Base-by-base conservation (phyloP, 495 filamentous ascomycete species). In the Hypoxylon rickii region DNA sequence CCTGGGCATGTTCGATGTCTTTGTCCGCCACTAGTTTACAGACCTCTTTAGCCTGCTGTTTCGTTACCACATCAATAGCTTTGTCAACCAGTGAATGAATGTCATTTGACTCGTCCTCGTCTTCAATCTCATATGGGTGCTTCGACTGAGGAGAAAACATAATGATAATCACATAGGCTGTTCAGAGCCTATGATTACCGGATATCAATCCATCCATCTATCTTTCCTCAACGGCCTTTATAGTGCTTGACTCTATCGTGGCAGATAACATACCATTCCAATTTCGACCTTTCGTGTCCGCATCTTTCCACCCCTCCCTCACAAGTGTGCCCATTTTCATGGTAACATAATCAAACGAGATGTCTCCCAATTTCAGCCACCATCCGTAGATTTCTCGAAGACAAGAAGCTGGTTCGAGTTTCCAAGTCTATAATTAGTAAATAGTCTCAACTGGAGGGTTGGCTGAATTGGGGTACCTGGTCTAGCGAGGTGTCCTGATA, bases 21-120 rank as follows among this genome's bases (percentile, higher is more conserved):
- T n/a, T n/a, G n/a, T n/a, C n/a, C n/a, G n/a, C n/a, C n/a, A n/a
- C n/a, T n/a, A n/a, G n/a, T n/a, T n/a, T n/a, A n/a, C n/a, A n/a
- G n/a, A n/a, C n/a, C 50, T 54, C 37, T 40, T 18, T 15, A 16
- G 22, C 7, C n/a, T 38, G 6, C n/a, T n/a, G n/a, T n/a, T n/a
- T n/a, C n/a, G n/a, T n/a, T n/a, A n/a, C n/a, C n/a, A 29, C 24
- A 29, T 29, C 24, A 29, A 29, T 29, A 29, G 24, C 24, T 4
- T 29, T 29, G 4, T 29, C 10, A 29, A 29, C 24, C 24, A 4
- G 24, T 10, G 24, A 29, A 29, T 29, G 24, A 29, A 10, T 10
- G 24, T 29, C 24, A 10, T 29, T 29, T 29, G 24, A 29, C 24
- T 29, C 24, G 10, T 29, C 24, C 24, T 29, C 24, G 24, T 29